phyloP scores from a whole-genome alignment of 441 rosid species.

The Isatis lusitanica region DNA sequence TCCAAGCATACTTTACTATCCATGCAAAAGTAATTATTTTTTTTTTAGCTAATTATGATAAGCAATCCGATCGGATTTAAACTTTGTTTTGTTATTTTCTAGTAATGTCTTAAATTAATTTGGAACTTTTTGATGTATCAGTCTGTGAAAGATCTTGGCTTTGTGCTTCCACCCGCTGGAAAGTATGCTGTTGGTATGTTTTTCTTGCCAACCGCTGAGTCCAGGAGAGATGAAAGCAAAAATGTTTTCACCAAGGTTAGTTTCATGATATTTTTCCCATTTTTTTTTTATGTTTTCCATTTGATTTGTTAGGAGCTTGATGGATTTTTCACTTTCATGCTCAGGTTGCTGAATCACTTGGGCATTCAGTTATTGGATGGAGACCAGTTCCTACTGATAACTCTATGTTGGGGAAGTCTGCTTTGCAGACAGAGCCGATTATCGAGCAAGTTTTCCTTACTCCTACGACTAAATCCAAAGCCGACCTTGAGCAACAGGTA shows the following conservation, averaged over 20 bases:
- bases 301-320: background rate
- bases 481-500: conserved; percentile 94
- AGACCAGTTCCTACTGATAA: conserved; percentile 92
- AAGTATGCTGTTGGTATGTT: conserved; percentile 98
- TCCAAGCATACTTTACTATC: background rate
- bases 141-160: conserved; percentile 75
- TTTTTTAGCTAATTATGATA: too few species aligned
- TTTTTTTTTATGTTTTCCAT: background rate
- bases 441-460: conserved; percentile 96
- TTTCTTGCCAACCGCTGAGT: conserved; percentile 82
- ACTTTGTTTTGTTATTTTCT: background rate
- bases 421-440: conserved; percentile 91
- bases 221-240: conserved; percentile 84
- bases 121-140: conserved; percentile 24
- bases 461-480: conserved; percentile 68
- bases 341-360: conserved; percentile 97
- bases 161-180: conserved; percentile 81
- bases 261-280: background rate
- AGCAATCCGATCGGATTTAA: background rate
- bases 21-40: too few species aligned
- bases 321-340: background rate
- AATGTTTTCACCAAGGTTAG: conserved; percentile 85
- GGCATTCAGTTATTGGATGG: conserved; percentile 97
- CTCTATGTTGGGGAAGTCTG: conserved; percentile 80
- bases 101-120: background rate